Evolutionary conservation across 1,284 basidiomycete species (phyloP), one percentile per base, ranked within the genome.

Genomic region (Cutaneotrichosporon sp.): DNA sequence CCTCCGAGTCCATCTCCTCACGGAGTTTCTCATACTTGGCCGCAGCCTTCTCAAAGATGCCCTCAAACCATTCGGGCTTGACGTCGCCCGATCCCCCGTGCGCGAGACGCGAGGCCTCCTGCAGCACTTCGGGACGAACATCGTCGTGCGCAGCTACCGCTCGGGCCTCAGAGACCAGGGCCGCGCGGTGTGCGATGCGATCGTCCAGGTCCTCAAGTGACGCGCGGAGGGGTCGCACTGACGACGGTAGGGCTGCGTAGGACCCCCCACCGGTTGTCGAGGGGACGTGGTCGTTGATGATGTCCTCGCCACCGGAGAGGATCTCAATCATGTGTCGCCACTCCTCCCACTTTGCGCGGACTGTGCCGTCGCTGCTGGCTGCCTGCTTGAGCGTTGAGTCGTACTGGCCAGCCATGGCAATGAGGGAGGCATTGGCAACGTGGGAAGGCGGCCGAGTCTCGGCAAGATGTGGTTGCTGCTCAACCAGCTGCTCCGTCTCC

Each of bases 161-260:
- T 47, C 82, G 79, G 1, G 85, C 87, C 45, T 88, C 82, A 11
- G 80, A 75, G 5, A 88, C 81, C 4, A 88, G 71, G 32, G 86
- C 80, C 0, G 78, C 76, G 2, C 88, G 81, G 48, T 79, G 76
- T 2, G 80, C 79, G 47, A 81, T 81, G 8, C 90, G 65, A 35
- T 88, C 85, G 52, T 94, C 87, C 0, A 97, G 78, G 16, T 82
- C 79, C 71, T 98, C 94, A 7, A 97, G 77, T 10, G 84, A 79
- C 1, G 81, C 80, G 14, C 91, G 85, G 5, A 98, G 76, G 1
- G 81, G 80, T 5, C 90, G 84, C 1, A 88, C 86, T 53, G 70
- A 64, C 0, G 70, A 54, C 0, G 71, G 61, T 14, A 74, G 53
- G 1, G 68, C 53, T n/a, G 67, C 46, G 46, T 61, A 61, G 6